Evolutionary conservation across 2,329 filamentous ascomycete species (phyloP).

Genomic region (Fusarium pininemorale): DNA sequence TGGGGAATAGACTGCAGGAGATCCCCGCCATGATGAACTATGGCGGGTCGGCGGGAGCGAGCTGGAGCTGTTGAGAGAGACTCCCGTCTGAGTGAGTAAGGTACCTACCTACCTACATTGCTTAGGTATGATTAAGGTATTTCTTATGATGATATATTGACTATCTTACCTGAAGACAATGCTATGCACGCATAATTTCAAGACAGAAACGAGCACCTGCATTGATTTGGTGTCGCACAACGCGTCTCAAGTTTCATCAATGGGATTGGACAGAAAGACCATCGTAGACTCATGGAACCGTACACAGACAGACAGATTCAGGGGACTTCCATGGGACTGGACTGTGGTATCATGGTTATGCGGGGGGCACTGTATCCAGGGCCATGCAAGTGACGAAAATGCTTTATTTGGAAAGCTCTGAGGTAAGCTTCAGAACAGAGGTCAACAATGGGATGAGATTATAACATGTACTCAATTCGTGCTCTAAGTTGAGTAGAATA

Average conservation of each 20-base stretch:
- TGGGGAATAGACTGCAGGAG: conserved; percentile 37
- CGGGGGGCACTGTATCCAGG: conserved; percentile 42
- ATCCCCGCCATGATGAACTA: conserved; percentile 34
- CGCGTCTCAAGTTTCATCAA: conserved; percentile 15
- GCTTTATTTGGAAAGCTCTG: conserved; percentile 4
- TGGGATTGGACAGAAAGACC: neutral
- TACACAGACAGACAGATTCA: neutral
- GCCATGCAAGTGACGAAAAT: conserved; percentile 21
- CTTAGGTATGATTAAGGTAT: neutral
- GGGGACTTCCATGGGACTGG: conserved; percentile 10
- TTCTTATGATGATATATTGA: neutral
- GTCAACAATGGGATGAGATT: conserved; percentile 9
- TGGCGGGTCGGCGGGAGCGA: conserved; percentile 18
- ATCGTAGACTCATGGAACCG: conserved; percentile 13
- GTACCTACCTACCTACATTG: neutral
- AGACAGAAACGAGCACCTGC: neutral
- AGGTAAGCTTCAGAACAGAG: conserved; percentile 10
- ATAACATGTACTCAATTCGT: conserved; percentile 34
- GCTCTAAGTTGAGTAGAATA: neutral
- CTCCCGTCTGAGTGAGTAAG: neutral
- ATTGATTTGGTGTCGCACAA: conserved; percentile 5
- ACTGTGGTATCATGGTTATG: conserved; percentile 41
- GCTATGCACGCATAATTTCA: neutral
- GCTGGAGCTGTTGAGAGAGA: conserved; percentile 11
- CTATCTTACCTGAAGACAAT: neutral